Percentiles rank a stretch among this genome's conserved stretches.
Evolutionary conservation across 768 basidiomycete species (phyloP).

Genomic region (Fomitopsis serialis): DNA sequence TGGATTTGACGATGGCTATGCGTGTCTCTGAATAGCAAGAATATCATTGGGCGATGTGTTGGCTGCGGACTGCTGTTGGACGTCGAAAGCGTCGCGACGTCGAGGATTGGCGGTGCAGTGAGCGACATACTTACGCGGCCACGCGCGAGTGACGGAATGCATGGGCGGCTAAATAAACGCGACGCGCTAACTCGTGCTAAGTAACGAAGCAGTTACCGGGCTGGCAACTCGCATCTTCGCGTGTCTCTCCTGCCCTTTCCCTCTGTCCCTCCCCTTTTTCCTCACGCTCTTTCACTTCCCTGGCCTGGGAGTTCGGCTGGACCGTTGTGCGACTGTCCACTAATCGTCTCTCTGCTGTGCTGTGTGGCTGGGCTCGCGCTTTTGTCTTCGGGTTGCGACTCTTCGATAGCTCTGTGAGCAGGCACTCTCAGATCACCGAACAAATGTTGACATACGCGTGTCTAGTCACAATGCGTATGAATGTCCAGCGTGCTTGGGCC

Average conservation of each 20-base stretch:
- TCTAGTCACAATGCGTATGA: slow-evolving; percentile 28
- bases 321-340: slow-evolving; percentile 23
- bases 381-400: not conserved
- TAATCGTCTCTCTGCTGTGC: not conserved
- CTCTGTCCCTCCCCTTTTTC: slow-evolving; percentile 21
- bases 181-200: not conserved
- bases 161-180: not conserved
- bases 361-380: not conserved
- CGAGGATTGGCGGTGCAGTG: not conserved
- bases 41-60: too few species aligned
- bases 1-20: too few species aligned
- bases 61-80: too few species aligned
- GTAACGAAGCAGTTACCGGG: not conserved
- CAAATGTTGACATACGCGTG: not conserved
- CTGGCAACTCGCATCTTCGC: slow-evolving; percentile 3
- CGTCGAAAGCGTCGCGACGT: too few species aligned
- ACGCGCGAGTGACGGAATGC: not conserved
- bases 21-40: not conserved
- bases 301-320: slow-evolving; percentile 27
- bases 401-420: not conserved
- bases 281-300: slow-evolving; percentile 14
- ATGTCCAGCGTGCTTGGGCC: slow-evolving; percentile 25
- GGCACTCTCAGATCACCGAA: not conserved
- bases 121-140: not conserved
- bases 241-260: slow-evolving; percentile 9